A percentile compares a stretch with the other conserved stretches of the same genome.
phyloP scores from a whole-genome alignment of 2,329 filamentous ascomycete species.

The Aspergillus sp. region DNA sequence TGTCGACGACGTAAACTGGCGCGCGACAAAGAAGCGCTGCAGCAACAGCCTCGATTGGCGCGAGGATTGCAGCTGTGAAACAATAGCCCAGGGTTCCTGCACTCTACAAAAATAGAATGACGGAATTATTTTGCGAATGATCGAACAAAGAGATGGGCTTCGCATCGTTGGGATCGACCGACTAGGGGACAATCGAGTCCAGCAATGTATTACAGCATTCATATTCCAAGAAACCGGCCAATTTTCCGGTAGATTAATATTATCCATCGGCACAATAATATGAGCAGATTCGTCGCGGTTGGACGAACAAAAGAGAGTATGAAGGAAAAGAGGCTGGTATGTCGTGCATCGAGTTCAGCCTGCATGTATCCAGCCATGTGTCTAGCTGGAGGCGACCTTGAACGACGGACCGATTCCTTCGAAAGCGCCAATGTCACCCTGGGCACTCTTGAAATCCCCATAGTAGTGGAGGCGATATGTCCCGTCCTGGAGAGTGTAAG shows the following conservation, averaged over 20 bases:
- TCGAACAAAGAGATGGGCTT: background rate
- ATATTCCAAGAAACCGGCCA: background rate
- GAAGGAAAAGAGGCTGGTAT: background rate
- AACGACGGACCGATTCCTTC: conserved; percentile 61
- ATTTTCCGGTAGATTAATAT: background rate
- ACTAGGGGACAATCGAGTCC: background rate
- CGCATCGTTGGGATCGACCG: background rate
- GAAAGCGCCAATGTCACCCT: conserved; percentile 65
- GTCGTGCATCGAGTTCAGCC: background rate
- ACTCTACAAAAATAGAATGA: background rate
- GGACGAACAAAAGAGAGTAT: background rate
- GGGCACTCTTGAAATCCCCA: conserved; percentile 72
- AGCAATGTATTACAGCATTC: background rate
- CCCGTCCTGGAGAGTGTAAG: conserved; percentile 48
- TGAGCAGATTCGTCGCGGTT: background rate
- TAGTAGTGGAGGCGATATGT: conserved; percentile 79
- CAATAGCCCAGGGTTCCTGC: background rate
- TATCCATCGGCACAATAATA: background rate
- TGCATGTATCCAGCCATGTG: background rate
- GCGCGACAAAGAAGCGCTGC: background rate
- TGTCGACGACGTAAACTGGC: background rate
- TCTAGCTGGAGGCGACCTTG: conserved; percentile 24
- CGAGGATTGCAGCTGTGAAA: background rate
- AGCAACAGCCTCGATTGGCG: background rate
- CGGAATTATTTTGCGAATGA: background rate